Evolutionary conservation across 192 early-diverging fungal genomes (phyloP).

Genomic region (Linnemannia exigua): DNA sequence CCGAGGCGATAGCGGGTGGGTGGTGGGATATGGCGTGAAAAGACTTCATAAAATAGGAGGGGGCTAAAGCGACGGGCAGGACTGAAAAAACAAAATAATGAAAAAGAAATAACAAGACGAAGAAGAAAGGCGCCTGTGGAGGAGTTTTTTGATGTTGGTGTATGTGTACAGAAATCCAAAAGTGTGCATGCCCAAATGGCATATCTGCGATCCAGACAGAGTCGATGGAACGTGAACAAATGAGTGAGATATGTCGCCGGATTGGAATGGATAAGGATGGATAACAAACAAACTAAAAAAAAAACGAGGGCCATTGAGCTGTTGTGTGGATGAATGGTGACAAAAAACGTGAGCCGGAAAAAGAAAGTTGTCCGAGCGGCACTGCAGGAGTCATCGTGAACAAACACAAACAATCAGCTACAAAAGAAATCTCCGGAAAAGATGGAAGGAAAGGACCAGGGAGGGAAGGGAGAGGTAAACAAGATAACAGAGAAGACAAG

Average conservation of each 20-base stretch:
- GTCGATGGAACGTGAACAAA: neutral
- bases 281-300: constrained; percentile 8
- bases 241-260: constrained; percentile 36
- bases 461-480: neutral
- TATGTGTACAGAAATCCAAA: no score
- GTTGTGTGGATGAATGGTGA: neutral
- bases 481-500: neutral
- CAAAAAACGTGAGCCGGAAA: neutral
- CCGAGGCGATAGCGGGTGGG: constrained; percentile 28
- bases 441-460: neutral
- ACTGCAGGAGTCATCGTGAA: neutral
- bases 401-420: no score
- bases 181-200: constrained; percentile 19
- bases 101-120: neutral
- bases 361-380: neutral
- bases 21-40: neutral
- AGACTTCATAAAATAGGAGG: neutral
- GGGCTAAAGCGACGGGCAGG: neutral
- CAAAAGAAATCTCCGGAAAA: neutral
- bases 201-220: constrained; percentile 14
- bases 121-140: neutral
- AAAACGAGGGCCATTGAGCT: neutral
- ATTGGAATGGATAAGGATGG: constrained; percentile 9
- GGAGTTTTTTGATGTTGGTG: neutral
- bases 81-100: neutral